Conservation (phyloP, 805 yeast genomes). For the Maudiozyma pseudohumilis region DNA sequence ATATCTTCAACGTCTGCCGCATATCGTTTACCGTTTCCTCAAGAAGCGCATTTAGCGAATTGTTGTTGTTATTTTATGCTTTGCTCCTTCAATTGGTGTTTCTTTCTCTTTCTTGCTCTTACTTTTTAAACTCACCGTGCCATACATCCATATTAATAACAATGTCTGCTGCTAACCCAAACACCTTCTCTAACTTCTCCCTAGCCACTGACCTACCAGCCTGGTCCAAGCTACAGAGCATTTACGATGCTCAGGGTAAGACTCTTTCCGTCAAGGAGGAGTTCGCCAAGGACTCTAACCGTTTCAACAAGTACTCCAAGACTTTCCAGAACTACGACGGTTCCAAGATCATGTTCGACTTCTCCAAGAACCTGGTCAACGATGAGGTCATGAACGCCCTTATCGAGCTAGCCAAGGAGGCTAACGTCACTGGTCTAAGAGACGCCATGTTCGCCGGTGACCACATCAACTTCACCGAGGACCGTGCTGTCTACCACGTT, state of each 20-base stretch:
- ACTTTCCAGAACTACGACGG: slow-evolving; percentile 79
- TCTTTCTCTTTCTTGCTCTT: not conserved
- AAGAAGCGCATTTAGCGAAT: too few species aligned
- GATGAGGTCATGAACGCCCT: slow-evolving; percentile 66
- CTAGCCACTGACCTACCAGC: slow-evolving; percentile 69
- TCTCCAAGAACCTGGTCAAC: slow-evolving; percentile 86
- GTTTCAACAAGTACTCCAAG: slow-evolving; percentile 69
- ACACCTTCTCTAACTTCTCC: slow-evolving; percentile 40
- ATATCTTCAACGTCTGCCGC: not conserved
- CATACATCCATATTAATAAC: not conserved
- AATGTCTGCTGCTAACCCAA: slow-evolving; percentile 11
- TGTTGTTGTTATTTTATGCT: not conserved
- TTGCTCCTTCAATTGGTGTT: not conserved
- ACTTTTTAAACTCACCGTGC: not conserved
- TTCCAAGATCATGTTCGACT: slow-evolving; percentile 85
- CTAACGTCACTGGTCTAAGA: slow-evolving; percentile 76
- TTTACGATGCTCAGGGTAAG: slow-evolving; percentile 64
- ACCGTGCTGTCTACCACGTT: slow-evolving; percentile 92
- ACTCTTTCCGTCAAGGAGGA: slow-evolving; percentile 65
- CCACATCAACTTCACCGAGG: slow-evolving; percentile 92
- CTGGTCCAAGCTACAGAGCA: slow-evolving; percentile 66
- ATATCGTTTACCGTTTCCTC: too few species aligned
- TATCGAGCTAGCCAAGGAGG: slow-evolving; percentile 77
- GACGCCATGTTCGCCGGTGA: slow-evolving; percentile 89
- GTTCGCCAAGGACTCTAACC: slow-evolving; percentile 60